A percentile compares a stretch with the other conserved stretches of the same genome.
Conservation (phyloP, 257 asterid genomes). For the Ehretia macrophylla region DNA sequence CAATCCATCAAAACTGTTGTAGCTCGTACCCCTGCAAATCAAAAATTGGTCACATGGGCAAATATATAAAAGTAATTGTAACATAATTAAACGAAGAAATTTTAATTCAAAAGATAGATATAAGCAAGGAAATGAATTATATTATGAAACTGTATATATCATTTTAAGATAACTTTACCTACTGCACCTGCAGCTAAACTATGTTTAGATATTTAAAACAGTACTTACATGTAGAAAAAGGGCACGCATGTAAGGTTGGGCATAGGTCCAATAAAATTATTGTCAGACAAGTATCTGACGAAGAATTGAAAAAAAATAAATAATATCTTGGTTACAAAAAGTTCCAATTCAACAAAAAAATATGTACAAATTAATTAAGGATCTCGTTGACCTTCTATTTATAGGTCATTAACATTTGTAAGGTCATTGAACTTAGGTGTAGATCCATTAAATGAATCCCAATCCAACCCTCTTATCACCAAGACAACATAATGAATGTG, state of each 20-base stretch:
- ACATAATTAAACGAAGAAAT: too few relatives aligned
- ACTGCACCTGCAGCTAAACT: neutral
- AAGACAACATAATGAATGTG: constrained; percentile 17
- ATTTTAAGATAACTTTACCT: neutral
- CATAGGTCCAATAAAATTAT: constrained; percentile 52
- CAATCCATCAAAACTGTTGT: too few relatives aligned
- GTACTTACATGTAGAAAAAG: constrained; percentile 59
- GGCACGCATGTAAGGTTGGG: constrained; percentile 62
- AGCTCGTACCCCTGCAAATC: too few relatives aligned
- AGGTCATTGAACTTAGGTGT: constrained; percentile 57
- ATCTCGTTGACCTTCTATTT: constrained; percentile 23
- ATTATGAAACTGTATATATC: too few relatives aligned
- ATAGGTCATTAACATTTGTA: constrained; percentile 73
- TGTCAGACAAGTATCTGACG: constrained; percentile 69
- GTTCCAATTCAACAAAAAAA: neutral
- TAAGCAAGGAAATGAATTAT: too few relatives aligned
- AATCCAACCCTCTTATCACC: constrained; percentile 70
- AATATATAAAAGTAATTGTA: too few relatives aligned
- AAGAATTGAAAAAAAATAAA: constrained; percentile 21
- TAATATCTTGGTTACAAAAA: constrained; percentile 8
- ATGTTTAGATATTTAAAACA: neutral
- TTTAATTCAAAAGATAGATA: too few relatives aligned
- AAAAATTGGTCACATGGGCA: too few relatives aligned
- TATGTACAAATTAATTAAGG: neutral
- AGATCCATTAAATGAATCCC: constrained; percentile 52